These are phyloP conservation scores for Sugiyamaella pinicola DNA, from an alignment of 1,139 yeast species.

Conservation along the genomic window DNA sequence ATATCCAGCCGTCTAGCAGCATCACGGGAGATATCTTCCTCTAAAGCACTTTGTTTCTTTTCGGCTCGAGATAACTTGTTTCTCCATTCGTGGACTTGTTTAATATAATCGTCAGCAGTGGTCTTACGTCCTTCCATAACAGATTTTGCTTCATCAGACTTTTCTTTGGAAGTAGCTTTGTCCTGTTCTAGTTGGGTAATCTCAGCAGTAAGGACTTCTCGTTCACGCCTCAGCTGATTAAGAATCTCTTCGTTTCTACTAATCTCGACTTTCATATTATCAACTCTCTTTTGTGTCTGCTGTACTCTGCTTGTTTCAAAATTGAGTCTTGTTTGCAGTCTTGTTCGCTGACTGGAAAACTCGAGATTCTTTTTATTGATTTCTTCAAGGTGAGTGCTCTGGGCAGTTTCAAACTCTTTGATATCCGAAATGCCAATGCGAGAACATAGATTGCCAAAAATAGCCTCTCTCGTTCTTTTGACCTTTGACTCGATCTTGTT, in stretches of 20 bases:
- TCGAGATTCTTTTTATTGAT: conserved; percentile 67
- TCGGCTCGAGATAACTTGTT: conserved; percentile 23
- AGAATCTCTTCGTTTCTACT: conserved; percentile 25
- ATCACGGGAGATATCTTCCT: conserved; percentile 58
- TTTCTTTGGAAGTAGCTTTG: conserved; percentile 39
- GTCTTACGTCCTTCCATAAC: conserved; percentile 23
- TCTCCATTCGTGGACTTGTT: conserved; percentile 19
- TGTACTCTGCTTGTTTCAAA: conserved; percentile 57
- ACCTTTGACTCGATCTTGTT: conserved; percentile 33
- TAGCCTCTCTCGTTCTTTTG: conserved; percentile 33
- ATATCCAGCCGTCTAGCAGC: conserved; percentile 62
- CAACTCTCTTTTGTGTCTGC: conserved; percentile 33
- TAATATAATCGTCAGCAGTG: conserved; percentile 20
- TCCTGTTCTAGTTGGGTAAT: conserved; percentile 34
- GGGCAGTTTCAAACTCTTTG: conserved; percentile 61
- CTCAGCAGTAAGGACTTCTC: conserved; percentile 17
- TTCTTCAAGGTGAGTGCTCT: conserved; percentile 62
- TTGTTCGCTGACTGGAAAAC: conserved; percentile 59
- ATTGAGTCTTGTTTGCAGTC: conserved; percentile 59
- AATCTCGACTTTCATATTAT: conserved; percentile 26
- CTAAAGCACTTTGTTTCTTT: conserved; percentile 34
- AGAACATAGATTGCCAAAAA: conserved; percentile 59
- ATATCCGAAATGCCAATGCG: conserved; percentile 57
- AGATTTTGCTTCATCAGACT: conserved; percentile 43
- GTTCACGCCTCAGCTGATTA: conserved; percentile 27